phyloP scores from a whole-genome alignment of 1,284 basidiomycete genomes.

The Irpex sp. region DNA sequence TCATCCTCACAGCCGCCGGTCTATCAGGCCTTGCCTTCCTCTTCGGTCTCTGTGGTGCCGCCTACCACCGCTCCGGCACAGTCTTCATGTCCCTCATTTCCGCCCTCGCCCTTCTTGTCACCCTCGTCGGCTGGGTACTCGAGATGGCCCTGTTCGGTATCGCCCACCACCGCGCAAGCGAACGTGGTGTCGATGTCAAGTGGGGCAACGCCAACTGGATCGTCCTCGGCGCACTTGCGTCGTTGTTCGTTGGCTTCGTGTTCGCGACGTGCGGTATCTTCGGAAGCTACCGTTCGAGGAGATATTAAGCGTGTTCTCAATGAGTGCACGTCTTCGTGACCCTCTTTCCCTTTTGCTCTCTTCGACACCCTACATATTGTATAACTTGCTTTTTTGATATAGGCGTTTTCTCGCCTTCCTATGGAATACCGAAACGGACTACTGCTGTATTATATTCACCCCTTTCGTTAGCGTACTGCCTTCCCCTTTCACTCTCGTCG shows the following conservation, averaged over 20 bases:
- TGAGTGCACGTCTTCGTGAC: neutral
- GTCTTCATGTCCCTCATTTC: constrained; percentile 71
- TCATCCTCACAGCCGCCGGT: constrained; percentile 47
- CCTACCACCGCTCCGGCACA: constrained; percentile 64
- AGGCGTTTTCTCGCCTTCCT: no score
- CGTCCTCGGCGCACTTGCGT: constrained; percentile 66
- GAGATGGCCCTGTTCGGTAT: constrained; percentile 81
- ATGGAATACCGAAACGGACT: no score
- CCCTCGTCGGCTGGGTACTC: constrained; percentile 67
- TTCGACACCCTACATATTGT: neutral
- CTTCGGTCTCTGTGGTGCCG: constrained; percentile 65
- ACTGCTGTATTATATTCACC: no score
- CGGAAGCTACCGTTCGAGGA: constrained; percentile 52
- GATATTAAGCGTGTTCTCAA: neutral
- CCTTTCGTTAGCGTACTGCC: no score
- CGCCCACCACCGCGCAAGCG: constrained; percentile 53
- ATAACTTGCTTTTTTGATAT: no score
- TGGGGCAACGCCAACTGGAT: constrained; percentile 80
- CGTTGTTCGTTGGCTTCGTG: constrained; percentile 65
- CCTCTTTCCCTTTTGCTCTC: neutral
- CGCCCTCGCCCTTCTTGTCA: constrained; percentile 59
- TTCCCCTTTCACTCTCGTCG: no score
- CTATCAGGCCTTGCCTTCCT: constrained; percentile 69
- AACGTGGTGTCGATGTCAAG: constrained; percentile 48
- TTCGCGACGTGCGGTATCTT: constrained; percentile 64